Evolutionary conservation across 2,329 filamentous ascomycete species (phyloP), one percentile per base, ranked within the genome.

Genomic region (Ascochyta clinopodiicola): DNA sequence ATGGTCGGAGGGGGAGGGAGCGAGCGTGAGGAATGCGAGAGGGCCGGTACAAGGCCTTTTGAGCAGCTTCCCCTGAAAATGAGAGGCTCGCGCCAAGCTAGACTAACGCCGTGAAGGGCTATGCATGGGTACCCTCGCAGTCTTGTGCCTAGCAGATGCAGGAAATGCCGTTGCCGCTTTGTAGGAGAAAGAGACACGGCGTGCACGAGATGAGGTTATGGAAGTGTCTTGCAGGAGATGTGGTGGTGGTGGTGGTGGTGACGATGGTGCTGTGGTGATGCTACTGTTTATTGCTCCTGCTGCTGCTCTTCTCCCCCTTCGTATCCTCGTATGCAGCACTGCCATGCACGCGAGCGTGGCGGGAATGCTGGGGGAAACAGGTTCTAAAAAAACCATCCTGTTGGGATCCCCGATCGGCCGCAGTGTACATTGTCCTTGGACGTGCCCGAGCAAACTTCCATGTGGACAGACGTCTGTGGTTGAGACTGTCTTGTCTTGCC

Each of bases 31-130:
- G 65, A 70, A 68, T 70, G 67, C 59, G 59, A 61, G 63, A 63
- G 66, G 58, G 67, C 62, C 66, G 63, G 66, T 51, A 64, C 54
- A 64, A 61, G 62, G 61, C 62, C 62, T 61, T 71, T 71, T 71
- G 61, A 67, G 62, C 49, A 68, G 60, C 57, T 69, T 64, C 66
- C 66, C 66, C 66, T 69, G 66, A 69, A 67, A 67, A 65, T 64
- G 58, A 64, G 60, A 68, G 61, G 59, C 57, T 59, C 53, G 46
- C 52, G 63, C 65, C 66, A 68, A 68, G 65, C 59, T 59, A 45
- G 57, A 47, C 54, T 68, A 69, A 66, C 50, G 63, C 60, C 39
- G 60, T 64, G 56, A 60, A 57, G 55, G 48, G 54, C 58, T 47
- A 46, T 40, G 61, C 66, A 67, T 65, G 64, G 66, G 57, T 66